Conservation (phyloP, 306 rosid genomes). For the Herpetospermum pedunculosum region DNA sequence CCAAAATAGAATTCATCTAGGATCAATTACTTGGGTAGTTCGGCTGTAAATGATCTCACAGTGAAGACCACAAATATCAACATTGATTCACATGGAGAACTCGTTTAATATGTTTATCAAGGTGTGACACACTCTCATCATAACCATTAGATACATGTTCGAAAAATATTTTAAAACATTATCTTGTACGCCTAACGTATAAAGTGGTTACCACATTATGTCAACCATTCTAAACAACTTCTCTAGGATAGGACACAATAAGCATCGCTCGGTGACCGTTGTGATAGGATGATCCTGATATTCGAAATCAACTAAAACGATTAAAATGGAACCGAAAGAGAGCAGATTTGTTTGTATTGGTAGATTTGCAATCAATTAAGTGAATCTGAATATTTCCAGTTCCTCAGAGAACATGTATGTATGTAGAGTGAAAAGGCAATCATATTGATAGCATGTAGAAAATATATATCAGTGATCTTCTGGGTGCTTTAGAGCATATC, state of each 20-base stretch:
- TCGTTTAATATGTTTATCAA: background rate
- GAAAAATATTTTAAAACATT: background rate
- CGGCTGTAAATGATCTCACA: too few species aligned
- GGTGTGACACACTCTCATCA: background rate
- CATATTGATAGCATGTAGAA: constrained; percentile 4
- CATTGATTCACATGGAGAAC: background rate
- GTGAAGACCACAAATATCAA: background rate
- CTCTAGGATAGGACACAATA: background rate
- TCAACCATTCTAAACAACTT: background rate
- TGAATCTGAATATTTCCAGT: background rate
- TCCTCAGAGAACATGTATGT: background rate
- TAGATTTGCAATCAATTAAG: background rate
- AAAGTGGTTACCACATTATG: background rate
- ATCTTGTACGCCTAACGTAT: background rate
- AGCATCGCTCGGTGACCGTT: background rate
- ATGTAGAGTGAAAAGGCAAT: background rate
- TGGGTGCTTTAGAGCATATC: background rate
- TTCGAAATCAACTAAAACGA: background rate
- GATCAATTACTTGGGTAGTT: background rate
- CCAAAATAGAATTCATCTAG: too few species aligned
- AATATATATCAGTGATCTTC: background rate
- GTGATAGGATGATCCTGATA: background rate
- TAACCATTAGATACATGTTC: background rate
- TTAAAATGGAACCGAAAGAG: background rate
- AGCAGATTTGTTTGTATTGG: background rate